These are phyloP conservation scores for Ziziphus jujuba DNA, from an alignment of 306 rosid genomes.

Conservation along the genomic window DNA sequence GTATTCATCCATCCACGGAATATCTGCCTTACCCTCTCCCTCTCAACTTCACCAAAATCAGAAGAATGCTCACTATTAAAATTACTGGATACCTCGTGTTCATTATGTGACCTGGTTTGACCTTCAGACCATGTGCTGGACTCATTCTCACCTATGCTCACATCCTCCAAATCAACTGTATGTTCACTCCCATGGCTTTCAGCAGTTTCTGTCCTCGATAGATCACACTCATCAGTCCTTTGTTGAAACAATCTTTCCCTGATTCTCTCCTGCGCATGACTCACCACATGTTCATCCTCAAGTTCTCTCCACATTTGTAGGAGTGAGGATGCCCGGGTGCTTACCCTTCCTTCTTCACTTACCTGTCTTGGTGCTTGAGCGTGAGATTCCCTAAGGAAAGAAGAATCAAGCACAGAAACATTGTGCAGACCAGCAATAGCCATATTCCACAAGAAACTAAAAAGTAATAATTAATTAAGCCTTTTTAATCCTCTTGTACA, in stretches of 20 bases:
- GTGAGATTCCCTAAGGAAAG: slow-evolving; percentile 69
- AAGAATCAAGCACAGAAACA: slow-evolving; percentile 68
- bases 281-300: slow-evolving; percentile 77
- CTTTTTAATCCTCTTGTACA: slow-evolving; percentile 45
- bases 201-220: slow-evolving; percentile 35
- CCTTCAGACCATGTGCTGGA: slow-evolving; percentile 70
- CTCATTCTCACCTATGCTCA: slow-evolving; percentile 58
- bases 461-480: slow-evolving; percentile 21
- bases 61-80: slow-evolving; percentile 55
- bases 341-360: slow-evolving; percentile 60
- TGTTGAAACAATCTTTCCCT: slow-evolving; percentile 52
- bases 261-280: slow-evolving; percentile 62
- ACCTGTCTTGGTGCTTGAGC: slow-evolving; percentile 52
- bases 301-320: slow-evolving; percentile 80
- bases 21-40: slow-evolving; percentile 90
- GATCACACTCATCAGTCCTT: slow-evolving; percentile 50
- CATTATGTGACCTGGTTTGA: slow-evolving; percentile 63
- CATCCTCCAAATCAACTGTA: slow-evolving; percentile 43
- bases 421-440: slow-evolving; percentile 87
- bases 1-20: slow-evolving; percentile 88
- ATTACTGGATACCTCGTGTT: slow-evolving; percentile 57
- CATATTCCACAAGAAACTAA: slow-evolving; percentile 39
- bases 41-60: slow-evolving; percentile 73
- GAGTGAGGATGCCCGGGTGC: slow-evolving; percentile 62
- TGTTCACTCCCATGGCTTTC: slow-evolving; percentile 38